Base-by-base conservation (phyloP, 495 filamentous ascomycete genomes). In the Terfezia claveryi region DNA sequence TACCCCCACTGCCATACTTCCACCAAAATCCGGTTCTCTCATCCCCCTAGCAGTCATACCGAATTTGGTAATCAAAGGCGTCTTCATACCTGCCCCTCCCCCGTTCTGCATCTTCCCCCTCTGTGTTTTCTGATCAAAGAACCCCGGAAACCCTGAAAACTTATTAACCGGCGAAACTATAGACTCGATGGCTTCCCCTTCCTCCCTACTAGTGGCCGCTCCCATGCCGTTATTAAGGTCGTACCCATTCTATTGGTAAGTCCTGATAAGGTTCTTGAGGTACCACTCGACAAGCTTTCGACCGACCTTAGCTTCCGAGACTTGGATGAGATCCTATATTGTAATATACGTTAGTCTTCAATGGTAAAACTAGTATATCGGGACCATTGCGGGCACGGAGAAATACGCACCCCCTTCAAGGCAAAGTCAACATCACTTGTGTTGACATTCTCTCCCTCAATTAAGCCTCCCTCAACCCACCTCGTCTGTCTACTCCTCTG, bases 251-350 rank as follows among this genome's bases (percentile, higher is more conserved):
- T 46, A 46, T 20, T 46, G 41, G 72, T 98, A 98, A 51, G 87
- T 92, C 62, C 91, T 80, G 50, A 87, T 81, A 63, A 98, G 75
- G 72, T 98, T 98, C 62, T 92, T 80, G 64, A 98, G 77, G 70
- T 98, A 98, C 91, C 91, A 98, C 72, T 98, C 91, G 55, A 96
- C 89, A 65, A 98, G 71, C 70, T 88, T 88, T 58, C 91, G 78
- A 58, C 91, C 92, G 51, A 94, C 86, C 79, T 98, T 98, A 55
- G 89, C 92, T 72, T 98, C 91, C 50, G 89, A 94, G 61, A 96
- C 87, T 70, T 98, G 91, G 67, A 98, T 95, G 57, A 98, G 72
- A 69, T 96, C 92, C 72, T 84, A 58, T 38, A 54, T 57, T 57
- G 50, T 44, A 16, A 5, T 32, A 4, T 32, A 32, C 2, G 27